Base-by-base conservation (phyloP, 495 filamentous ascomycete species). In the Lophiostoma macrostomum region DNA sequence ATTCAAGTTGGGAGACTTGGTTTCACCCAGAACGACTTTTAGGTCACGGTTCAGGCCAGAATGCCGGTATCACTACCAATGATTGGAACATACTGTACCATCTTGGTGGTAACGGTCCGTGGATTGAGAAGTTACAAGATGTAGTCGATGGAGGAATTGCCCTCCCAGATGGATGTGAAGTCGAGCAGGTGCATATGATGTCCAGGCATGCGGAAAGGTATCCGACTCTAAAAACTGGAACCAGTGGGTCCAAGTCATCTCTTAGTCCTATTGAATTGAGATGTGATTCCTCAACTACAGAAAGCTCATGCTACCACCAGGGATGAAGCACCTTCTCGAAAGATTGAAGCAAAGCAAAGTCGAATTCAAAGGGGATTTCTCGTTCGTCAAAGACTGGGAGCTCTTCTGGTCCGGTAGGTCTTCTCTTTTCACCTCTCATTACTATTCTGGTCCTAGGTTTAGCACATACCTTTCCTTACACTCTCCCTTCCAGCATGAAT, bases 161-260 rank as follows among this genome's bases (percentile, higher is more conserved):
- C 8, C 60, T 69, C 13, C 77, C 79, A 1, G 58, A 69, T 27
- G 71, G 73, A 7, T 83, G 80, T 47, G 56, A 53, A 18, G 67
- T 82, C 13, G 73, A 79, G 41, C 80, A 82, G 59, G 71, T 82
- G 34, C 80, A 81, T 69, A 76, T 82, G 78, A 74, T 83, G 68
- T 76, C 80, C 28, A 72, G 80, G 38, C 80, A 83, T 64, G 78
- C 66, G 18, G 80, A 82, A 48, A 66, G 80, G 65, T 82, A 80
- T 55, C 80, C 80, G 1, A 81, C 79, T 0, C 54, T 53, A n/a
- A 69, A 62, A n/a, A 74, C 74, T 46, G 80, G 76, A 46, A 61
- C 42, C 30, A 69, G 80, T 80, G 74, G 31, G 77, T 74, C 28
- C 14, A 29, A 19, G 16, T 30, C 22, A 57, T 13, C 39, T 34